Conservation (phyloP, 2,329 filamentous ascomycete species). For the Pyricularia pennisetigena region DNA sequence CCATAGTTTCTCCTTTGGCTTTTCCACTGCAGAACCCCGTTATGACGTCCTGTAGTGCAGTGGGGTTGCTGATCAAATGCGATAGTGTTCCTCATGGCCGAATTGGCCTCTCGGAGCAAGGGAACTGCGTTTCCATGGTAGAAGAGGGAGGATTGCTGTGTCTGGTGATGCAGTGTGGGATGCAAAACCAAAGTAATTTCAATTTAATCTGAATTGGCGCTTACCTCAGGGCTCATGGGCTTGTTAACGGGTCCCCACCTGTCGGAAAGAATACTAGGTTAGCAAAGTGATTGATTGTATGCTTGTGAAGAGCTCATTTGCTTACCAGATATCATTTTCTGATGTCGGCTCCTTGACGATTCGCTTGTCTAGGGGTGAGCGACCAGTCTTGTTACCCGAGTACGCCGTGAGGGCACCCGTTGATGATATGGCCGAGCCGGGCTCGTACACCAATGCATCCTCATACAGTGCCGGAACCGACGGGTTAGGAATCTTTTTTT, state of each 20-base stretch:
- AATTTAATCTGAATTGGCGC: slow-evolving; percentile 17
- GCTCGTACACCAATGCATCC: slow-evolving; percentile 96
- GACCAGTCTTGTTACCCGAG: slow-evolving; percentile 95
- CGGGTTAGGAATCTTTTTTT: slow-evolving; percentile 65
- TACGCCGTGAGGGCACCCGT: slow-evolving; percentile 93
- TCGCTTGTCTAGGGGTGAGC: slow-evolving; percentile 94
- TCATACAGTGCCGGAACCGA: slow-evolving; percentile 95
- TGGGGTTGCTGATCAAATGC: background rate
- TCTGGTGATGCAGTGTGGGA: background rate
- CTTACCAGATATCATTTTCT: slow-evolving; percentile 79
- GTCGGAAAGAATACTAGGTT: slow-evolving; percentile 6
- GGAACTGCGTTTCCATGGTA: background rate
- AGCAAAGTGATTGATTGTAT: slow-evolving; percentile 2
- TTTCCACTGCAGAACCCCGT: background rate
- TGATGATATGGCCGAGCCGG: slow-evolving; percentile 92
- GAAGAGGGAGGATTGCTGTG: background rate
- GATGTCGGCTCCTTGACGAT: slow-evolving; percentile 88
- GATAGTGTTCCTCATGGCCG: background rate
- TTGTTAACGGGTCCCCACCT: slow-evolving; percentile 98
- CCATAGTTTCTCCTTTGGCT: background rate
- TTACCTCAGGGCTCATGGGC: slow-evolving; percentile 94
- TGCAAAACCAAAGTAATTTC: background rate
- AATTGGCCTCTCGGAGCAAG: background rate
- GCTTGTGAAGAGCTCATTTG: slow-evolving; percentile 5
- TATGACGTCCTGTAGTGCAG: background rate